Evolutionary conservation across 2,329 filamentous ascomycete species (phyloP).

Genomic region (Bipolaris oryzae): DNA sequence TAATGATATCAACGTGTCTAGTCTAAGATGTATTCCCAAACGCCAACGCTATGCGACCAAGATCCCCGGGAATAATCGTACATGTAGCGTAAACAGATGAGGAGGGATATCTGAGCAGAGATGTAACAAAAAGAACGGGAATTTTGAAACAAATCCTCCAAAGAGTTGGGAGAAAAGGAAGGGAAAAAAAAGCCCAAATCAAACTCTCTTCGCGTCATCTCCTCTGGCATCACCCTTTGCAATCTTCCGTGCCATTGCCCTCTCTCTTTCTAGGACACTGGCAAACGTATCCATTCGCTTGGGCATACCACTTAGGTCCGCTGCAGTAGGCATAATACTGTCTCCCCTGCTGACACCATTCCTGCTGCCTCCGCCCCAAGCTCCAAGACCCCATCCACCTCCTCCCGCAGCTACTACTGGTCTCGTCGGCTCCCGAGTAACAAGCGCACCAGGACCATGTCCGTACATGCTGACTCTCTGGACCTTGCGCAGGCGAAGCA

Average conservation of each 20-base stretch:
- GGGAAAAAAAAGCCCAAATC: background rate
- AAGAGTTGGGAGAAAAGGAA: slow-evolving; percentile 4
- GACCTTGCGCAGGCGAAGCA: slow-evolving; percentile 81
- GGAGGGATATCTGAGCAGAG: slow-evolving; percentile 33
- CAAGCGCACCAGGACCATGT: slow-evolving; percentile 30
- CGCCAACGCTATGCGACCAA: slow-evolving; percentile 33
- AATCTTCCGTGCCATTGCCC: slow-evolving; percentile 33
- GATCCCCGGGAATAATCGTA: slow-evolving; percentile 5
- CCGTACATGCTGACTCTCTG: slow-evolving; percentile 89
- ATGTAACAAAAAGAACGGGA: slow-evolving; percentile 10
- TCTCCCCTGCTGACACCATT: slow-evolving; percentile 27
- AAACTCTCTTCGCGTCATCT: slow-evolving; percentile 26
- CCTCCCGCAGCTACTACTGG: slow-evolving; percentile 9
- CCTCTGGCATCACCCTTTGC: slow-evolving; percentile 36
- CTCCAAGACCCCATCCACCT: slow-evolving; percentile 34
- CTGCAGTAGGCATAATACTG: slow-evolving; percentile 23
- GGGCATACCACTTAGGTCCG: slow-evolving; percentile 21
- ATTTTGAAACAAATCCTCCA: slow-evolving; percentile 1
- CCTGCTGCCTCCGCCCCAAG: slow-evolving; percentile 38
- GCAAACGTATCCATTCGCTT: slow-evolving; percentile 31
- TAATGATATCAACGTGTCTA: background rate
- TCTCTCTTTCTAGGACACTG: slow-evolving; percentile 38
- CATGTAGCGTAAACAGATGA: slow-evolving; percentile 13
- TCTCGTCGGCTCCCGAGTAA: slow-evolving; percentile 18
- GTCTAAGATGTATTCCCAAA: slow-evolving; percentile 11